phyloP scores from a whole-genome alignment of 345 rosid species.

The Gynandropsis gynandra region DNA sequence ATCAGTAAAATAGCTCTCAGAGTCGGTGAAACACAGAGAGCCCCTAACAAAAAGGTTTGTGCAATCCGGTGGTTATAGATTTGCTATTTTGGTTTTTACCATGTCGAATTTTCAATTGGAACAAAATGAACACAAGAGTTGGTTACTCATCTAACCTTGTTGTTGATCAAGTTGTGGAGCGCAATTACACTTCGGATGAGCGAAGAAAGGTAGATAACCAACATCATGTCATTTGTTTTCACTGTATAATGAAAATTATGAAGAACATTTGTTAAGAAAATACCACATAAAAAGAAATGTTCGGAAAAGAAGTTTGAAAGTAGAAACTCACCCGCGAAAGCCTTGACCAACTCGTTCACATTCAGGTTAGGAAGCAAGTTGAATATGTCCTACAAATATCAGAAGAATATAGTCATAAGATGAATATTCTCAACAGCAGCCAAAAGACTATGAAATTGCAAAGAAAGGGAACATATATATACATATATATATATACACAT shows the following conservation, averaged over 20 bases:
- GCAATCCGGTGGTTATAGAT: no score
- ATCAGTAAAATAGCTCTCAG: no score
- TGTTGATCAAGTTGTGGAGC: slow-evolving; percentile 84
- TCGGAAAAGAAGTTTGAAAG: neutral
- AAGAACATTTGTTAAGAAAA: slow-evolving; percentile 2
- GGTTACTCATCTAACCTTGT: slow-evolving; percentile 50
- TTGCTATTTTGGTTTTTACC: no score
- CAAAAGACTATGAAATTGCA: neutral
- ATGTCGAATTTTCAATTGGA: no score
- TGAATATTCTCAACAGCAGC: neutral
- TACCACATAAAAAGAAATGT: neutral
- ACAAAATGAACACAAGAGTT: slow-evolving; percentile 1
- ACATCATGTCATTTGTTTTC: slow-evolving; percentile 92
- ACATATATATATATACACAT: no score
- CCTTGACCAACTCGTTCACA: slow-evolving; percentile 60
- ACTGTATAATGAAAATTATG: slow-evolving; percentile 35
- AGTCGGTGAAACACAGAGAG: no score
- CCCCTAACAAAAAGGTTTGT: no score
- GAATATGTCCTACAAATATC: slow-evolving; percentile 62
- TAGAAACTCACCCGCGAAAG: slow-evolving; percentile 61
- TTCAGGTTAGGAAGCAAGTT: slow-evolving; percentile 87
- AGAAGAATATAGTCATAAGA: slow-evolving; percentile 4
- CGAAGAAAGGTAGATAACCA: slow-evolving; percentile 73
- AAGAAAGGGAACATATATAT: no score
- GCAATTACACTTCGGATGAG: slow-evolving; percentile 74